A percentile compares a stretch with the other conserved stretches of the same genome.
phyloP scores from a whole-genome alignment of 768 basidiomycete genomes.

The Suillus decipiens region DNA sequence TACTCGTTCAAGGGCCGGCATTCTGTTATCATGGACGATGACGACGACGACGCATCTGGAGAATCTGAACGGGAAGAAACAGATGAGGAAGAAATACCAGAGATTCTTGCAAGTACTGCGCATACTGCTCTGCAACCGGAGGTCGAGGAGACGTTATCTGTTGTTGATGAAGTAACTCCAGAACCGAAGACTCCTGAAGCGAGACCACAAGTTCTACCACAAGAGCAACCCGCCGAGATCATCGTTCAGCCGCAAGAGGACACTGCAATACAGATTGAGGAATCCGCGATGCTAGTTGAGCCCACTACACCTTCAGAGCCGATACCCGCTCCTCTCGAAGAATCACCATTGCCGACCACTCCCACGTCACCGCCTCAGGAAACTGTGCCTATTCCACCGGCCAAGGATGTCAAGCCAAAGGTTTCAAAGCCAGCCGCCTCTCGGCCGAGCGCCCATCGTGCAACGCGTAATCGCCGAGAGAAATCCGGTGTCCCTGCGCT shows the following conservation, averaged over 20 bases:
- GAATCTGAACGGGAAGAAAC: slow-evolving; percentile 37
- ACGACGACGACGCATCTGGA: slow-evolving; percentile 53
- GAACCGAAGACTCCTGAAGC: slow-evolving; percentile 83
- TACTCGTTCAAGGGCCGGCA: slow-evolving; percentile 91
- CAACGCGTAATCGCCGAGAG: slow-evolving; percentile 58
- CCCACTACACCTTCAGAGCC: slow-evolving; percentile 18
- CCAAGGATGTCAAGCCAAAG: slow-evolving; percentile 36
- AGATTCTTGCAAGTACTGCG: slow-evolving; percentile 19
- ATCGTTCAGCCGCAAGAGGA: slow-evolving; percentile 18
- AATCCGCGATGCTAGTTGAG: slow-evolving; percentile 20
- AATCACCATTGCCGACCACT: slow-evolving; percentile 11
- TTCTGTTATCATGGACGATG: slow-evolving; percentile 76
- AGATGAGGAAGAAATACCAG: slow-evolving; percentile 39
- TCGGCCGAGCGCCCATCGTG: slow-evolving; percentile 26
- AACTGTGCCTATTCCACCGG: slow-evolving; percentile 29
- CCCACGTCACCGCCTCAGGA: slow-evolving; percentile 21
- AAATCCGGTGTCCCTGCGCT: slow-evolving; percentile 83
- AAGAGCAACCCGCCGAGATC: slow-evolving; percentile 20
- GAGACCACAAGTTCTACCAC: slow-evolving; percentile 40
- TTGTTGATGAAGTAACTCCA: slow-evolving; percentile 32
- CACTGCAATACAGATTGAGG: slow-evolving; percentile 14
- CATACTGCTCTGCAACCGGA: slow-evolving; percentile 27
- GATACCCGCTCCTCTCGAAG: slow-evolving; percentile 19
- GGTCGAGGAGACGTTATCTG: slow-evolving; percentile 32
- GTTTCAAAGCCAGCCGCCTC: slow-evolving; percentile 18